Evolutionary conservation across 805 yeast species (phyloP), one percentile per base, ranked within the genome.

Genomic region (Lipomyces kockii): DNA sequence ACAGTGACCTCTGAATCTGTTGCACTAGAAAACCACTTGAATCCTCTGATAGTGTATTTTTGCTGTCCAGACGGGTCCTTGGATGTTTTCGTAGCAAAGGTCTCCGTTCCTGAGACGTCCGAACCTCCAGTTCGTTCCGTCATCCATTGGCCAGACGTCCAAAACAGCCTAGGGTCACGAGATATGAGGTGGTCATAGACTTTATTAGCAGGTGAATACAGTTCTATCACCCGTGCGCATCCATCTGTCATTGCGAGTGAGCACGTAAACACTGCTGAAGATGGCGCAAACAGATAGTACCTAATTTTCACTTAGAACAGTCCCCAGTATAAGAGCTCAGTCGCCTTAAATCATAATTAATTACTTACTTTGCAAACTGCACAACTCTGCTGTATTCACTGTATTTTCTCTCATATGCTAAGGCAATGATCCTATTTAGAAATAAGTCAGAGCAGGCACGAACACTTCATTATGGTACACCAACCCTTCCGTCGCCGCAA

Each of bases 141-240:
- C 78, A 76, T 76, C 78, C 78, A 76, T 59, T 76, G 78, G 11
- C 78, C 78, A 2, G 78, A 74, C n/a, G 75, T 76, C 79, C 79
- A 76, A 7, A 70, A 72, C 25, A 55, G n/a, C 7, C 27, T 25
- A 1, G 78, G 78, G 52, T 76, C 77, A 14, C 75, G 65, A 1
- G 74, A 59, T 4, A 69, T 74, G 22, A 76, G 67, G 29, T 66
- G 74, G n/a, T 66, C 61, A 43, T 62, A 74, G 6, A 70, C 72
- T 2, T 61, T 59, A 49, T 64, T 65, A 2, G 54, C 34, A 7
- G 63, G 65, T 20, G 62, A 55, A 32, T 66, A 39, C 32, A 68
- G 35, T 54, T 74, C 78, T 58, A 76, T 63, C 34, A 76, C 74
- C 6, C 76, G 67, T 1, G 78, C 78, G 46, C 76, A 75, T 9